A percentile compares a stretch with the other conserved stretches of the same genome.
These are phyloP conservation scores for Metschnikowia lunata DNA, from an alignment of 805 yeast species.

Conservation along the genomic window DNA sequence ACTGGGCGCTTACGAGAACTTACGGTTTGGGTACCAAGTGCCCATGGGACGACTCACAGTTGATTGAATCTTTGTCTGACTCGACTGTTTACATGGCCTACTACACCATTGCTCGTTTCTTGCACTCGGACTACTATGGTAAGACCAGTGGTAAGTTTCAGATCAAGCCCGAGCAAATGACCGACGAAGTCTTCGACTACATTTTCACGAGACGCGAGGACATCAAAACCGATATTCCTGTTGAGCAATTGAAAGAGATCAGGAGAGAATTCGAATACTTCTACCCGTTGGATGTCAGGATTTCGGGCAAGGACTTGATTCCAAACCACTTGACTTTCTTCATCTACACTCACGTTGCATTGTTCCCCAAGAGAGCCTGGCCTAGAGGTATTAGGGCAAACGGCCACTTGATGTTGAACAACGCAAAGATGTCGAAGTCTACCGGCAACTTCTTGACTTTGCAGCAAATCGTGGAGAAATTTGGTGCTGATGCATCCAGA, in stretches of 20 bases:
- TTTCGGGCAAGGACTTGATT: conserved; percentile 94
- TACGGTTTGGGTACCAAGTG: conserved; percentile 92
- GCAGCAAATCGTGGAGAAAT: conserved; percentile 77
- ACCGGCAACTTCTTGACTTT: conserved; percentile 96
- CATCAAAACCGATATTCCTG: conserved; percentile 55
- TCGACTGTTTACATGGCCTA: conserved; percentile 94
- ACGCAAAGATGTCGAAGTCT: conserved; percentile 96
- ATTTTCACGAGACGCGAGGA: conserved; percentile 71
- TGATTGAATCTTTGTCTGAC: conserved; percentile 93
- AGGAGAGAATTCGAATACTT: conserved; percentile 96
- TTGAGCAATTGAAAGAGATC: conserved; percentile 60
- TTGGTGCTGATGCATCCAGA: conserved; percentile 96
- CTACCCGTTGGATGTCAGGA: conserved; percentile 88
- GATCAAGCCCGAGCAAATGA: conserved; percentile 78
- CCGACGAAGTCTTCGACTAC: conserved; percentile 90
- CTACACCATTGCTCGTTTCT: conserved; percentile 82
- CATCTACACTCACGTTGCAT: conserved; percentile 87
- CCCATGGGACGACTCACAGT: conserved; percentile 94
- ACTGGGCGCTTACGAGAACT: conserved; percentile 97
- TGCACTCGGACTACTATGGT: conserved; percentile 87
- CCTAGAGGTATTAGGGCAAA: conserved; percentile 91
- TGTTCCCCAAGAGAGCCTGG: conserved; percentile 90
- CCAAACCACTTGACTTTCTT: conserved; percentile 97
- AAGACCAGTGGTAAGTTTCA: conserved; percentile 64
- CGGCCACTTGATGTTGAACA: conserved; percentile 92